Evolutionary conservation across 2,329 filamentous ascomycete genomes (phyloP).

Genomic region (Diaporthe capsici): DNA sequence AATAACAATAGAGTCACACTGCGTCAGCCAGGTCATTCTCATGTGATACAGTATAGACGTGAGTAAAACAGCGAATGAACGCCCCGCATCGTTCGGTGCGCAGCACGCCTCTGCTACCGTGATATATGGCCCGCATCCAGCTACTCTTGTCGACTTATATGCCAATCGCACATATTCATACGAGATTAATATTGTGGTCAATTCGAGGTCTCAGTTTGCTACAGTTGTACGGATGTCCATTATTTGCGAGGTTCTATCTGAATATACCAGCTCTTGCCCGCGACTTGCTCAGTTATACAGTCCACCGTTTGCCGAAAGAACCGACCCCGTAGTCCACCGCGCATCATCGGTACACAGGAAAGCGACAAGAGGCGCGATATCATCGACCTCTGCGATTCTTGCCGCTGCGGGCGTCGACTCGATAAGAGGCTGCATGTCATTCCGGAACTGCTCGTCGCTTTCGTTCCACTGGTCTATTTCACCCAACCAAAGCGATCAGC

Average conservation of each 20-base stretch:
- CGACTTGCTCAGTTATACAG: neutral
- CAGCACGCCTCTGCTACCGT: too few species aligned
- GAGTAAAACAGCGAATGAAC: neutral
- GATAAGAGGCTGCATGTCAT: slow-evolving; percentile 46
- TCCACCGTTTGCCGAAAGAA: slow-evolving; percentile 43
- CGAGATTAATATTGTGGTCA: neutral
- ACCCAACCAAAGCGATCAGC: too few species aligned
- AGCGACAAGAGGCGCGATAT: slow-evolving; percentile 42
- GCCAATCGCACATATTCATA: neutral
- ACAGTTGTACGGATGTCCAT: neutral
- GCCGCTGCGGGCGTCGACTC: slow-evolving; percentile 58
- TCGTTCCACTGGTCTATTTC: neutral
- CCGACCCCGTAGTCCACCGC: slow-evolving; percentile 42
- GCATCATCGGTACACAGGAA: slow-evolving; percentile 42
- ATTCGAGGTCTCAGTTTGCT: neutral
- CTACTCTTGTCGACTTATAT: neutral
- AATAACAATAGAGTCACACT: neutral
- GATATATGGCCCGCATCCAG: neutral
- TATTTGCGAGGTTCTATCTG: neutral
- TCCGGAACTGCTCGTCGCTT: neutral
- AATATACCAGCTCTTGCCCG: neutral
- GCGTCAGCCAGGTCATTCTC: neutral
- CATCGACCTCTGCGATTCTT: slow-evolving; percentile 67
- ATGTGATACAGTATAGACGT: too few species aligned
- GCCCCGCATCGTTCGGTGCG: too few species aligned